Conservation (phyloP, 176 grass and related monocot genomes). For the Carex scoparia region DNA sequence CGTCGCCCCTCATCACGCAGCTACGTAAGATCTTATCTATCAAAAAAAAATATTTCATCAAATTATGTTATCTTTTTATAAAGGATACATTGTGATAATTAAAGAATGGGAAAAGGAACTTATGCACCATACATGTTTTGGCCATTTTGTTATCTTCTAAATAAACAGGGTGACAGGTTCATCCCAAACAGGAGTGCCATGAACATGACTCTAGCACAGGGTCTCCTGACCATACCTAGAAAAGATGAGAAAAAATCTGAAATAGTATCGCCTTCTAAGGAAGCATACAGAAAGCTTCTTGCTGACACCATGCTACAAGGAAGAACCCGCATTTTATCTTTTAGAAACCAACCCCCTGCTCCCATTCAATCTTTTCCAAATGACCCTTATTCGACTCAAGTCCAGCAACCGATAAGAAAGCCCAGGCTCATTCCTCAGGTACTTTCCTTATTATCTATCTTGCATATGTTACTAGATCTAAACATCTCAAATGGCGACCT, state of each 20-base stretch:
- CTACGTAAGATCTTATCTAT: not conserved
- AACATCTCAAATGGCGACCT: not conserved
- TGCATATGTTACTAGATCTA: not conserved
- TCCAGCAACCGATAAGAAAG: conserved; percentile 17
- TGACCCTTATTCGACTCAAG: not conserved
- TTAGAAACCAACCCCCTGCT: conserved; percentile 23
- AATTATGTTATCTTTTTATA: not conserved
- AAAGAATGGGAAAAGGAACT: not conserved
- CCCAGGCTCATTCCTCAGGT: conserved; percentile 37
- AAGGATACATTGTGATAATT: not conserved
- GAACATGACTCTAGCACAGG: conserved; percentile 46
- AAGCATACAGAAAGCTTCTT: conserved; percentile 43
- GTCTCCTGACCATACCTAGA: conserved; percentile 38
- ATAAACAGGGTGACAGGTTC: conserved; percentile 50
- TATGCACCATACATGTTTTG: not conserved
- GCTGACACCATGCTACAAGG: conserved; percentile 32
- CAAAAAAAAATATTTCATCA: not conserved
- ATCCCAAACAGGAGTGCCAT: conserved; percentile 45
- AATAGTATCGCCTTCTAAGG: conserved; percentile 28
- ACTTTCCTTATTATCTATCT: not conserved
- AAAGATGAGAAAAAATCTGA: conserved; percentile 17
- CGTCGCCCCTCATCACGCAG: not conserved
- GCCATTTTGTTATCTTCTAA: not conserved
- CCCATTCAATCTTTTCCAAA: conserved; percentile 7
- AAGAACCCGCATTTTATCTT: conserved; percentile 42